Conservation (phyloP, 169 alveolate species). For the Perkinsus olseni region DNA sequence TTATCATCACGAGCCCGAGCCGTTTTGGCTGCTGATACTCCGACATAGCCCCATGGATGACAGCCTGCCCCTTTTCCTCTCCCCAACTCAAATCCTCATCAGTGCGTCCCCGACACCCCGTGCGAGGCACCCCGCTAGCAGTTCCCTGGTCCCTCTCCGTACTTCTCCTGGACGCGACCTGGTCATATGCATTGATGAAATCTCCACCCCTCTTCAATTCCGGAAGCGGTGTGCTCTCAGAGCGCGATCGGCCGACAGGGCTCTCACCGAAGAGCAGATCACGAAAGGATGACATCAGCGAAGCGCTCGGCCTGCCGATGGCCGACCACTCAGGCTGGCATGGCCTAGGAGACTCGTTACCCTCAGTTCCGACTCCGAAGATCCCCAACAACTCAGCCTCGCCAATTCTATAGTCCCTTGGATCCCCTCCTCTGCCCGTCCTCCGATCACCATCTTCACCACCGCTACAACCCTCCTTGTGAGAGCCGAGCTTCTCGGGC, state of each 20-base stretch:
- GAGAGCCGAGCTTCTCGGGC: slow-evolving; percentile 55
- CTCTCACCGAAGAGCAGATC: neutral
- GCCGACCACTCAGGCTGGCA: neutral
- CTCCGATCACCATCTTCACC: slow-evolving; percentile 54
- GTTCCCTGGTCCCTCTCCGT: neutral
- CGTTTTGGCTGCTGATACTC: too few relatives aligned
- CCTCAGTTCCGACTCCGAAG: neutral
- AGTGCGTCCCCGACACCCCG: neutral
- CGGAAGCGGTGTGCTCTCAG: neutral
- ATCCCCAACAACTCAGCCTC: neutral
- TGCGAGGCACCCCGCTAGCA: neutral
- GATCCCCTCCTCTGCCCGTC: slow-evolving; percentile 45
- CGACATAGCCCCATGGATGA: too few relatives aligned
- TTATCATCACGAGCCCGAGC: too few relatives aligned
- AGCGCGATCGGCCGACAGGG: neutral
- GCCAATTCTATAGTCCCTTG: slow-evolving; percentile 19
- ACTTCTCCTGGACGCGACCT: neutral
- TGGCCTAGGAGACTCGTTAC: too few relatives aligned
- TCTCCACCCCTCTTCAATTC: neutral
- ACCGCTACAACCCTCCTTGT: slow-evolving; percentile 78
- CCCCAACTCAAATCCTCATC: neutral
- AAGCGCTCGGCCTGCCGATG: neutral
- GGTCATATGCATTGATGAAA: neutral
- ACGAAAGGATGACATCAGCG: neutral
- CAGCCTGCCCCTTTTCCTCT: neutral